phyloP scores from a whole-genome alignment of 768 basidiomycete species.

The Pilatotrama ljubarskyi region DNA sequence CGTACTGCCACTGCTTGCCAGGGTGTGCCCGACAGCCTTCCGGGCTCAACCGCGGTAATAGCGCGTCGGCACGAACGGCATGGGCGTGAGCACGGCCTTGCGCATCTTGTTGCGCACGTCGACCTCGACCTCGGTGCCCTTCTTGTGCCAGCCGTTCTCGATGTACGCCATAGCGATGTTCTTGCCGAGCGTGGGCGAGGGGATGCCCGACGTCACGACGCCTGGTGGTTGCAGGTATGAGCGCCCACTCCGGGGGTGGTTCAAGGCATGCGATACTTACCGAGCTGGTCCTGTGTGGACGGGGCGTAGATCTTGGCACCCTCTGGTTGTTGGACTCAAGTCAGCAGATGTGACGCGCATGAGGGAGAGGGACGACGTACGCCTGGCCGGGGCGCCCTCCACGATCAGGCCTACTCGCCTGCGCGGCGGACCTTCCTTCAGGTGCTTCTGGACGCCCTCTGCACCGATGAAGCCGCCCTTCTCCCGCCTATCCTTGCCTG shows the following conservation, averaged over 20 bases:
- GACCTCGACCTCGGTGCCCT: slow-evolving; percentile 81
- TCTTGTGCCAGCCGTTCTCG: slow-evolving; percentile 80
- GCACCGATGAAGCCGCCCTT: slow-evolving; percentile 77
- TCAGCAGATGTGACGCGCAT: too few relatives aligned
- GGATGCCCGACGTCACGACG: slow-evolving; percentile 89
- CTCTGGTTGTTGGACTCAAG: slow-evolving; percentile 58
- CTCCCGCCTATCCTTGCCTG: slow-evolving; percentile 82
- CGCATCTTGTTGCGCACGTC: slow-evolving; percentile 83
- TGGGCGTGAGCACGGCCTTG: slow-evolving; percentile 69
- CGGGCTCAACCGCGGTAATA: slow-evolving; percentile 69
- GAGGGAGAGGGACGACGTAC: slow-evolving; percentile 43
- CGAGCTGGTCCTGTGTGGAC: slow-evolving; percentile 55
- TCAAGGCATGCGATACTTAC: too few relatives aligned
- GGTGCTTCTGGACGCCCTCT: slow-evolving; percentile 65
- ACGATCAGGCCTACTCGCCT: slow-evolving; percentile 82
- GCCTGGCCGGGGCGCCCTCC: slow-evolving; percentile 83
- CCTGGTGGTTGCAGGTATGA: too few relatives aligned
- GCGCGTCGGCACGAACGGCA: slow-evolving; percentile 86
- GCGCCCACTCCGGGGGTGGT: too few relatives aligned
- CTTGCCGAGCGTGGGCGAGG: slow-evolving; percentile 83
- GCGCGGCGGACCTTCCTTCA: slow-evolving; percentile 77
- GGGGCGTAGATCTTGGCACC: slow-evolving; percentile 74
- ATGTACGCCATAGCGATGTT: slow-evolving; percentile 99
- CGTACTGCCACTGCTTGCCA: neutral
- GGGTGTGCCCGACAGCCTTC: neutral